These are phyloP conservation scores for Diutina rugosa DNA, from an alignment of 1,139 yeast species.

Conservation along the genomic window DNA sequence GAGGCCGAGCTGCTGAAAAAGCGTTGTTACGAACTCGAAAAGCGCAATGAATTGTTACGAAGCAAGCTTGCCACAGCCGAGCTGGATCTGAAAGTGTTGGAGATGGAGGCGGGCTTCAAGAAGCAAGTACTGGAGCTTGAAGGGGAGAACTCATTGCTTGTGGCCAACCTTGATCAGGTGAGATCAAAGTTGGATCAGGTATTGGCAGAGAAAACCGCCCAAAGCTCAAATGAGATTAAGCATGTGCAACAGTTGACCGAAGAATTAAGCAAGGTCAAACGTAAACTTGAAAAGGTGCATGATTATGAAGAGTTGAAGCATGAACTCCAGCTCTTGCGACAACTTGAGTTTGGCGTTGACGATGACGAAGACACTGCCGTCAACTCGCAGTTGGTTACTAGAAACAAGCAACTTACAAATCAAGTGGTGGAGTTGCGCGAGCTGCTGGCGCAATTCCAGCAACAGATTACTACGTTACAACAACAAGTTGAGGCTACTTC, in stretches of 20 bases:
- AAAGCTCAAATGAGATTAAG: slow-evolving; percentile 22
- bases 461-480: slow-evolving; percentile 29
- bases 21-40: slow-evolving; percentile 59
- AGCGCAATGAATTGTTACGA: slow-evolving; percentile 63
- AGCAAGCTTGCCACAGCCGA: slow-evolving; percentile 43
- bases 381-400: slow-evolving; percentile 40
- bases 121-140: slow-evolving; percentile 43
- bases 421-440: slow-evolving; percentile 49
- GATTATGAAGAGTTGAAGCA: slow-evolving; percentile 73
- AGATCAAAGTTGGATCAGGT: slow-evolving; percentile 19
- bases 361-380: slow-evolving; percentile 16
- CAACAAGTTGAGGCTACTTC: slow-evolving; percentile 20
- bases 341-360: slow-evolving; percentile 56
- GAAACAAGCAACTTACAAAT: slow-evolving; percentile 47
- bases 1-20: slow-evolving; percentile 67
- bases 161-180: slow-evolving; percentile 50
- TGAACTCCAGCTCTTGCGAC: slow-evolving; percentile 60
- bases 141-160: slow-evolving; percentile 50
- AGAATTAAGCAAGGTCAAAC: slow-evolving; percentile 40
- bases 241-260: slow-evolving; percentile 35
- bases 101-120: slow-evolving; percentile 19
- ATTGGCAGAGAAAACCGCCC: slow-evolving; percentile 20
- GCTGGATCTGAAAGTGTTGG: slow-evolving; percentile 25
- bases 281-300: slow-evolving; percentile 28
- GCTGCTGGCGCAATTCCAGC: slow-evolving; percentile 26